Conservation (phyloP, 306 rosid species). For the Oxytropis ochrocephala region DNA sequence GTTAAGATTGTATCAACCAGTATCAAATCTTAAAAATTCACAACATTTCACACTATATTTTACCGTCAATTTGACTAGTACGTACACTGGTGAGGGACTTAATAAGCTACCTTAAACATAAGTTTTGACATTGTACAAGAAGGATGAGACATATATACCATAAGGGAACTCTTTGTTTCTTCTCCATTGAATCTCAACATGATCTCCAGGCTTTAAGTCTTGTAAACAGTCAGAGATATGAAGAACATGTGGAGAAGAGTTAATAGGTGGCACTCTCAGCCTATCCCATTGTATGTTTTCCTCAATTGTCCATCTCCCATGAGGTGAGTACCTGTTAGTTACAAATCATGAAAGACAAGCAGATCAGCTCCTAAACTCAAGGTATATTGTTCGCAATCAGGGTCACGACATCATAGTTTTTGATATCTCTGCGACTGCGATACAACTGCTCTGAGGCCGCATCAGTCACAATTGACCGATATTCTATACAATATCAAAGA, state of each 20-base stretch:
- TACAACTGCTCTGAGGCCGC: too few species aligned
- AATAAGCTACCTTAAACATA: too few species aligned
- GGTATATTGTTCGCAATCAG: too few species aligned
- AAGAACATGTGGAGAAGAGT: conserved; percentile 55
- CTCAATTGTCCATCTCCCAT: conserved; percentile 71
- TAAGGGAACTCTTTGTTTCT: conserved; percentile 76
- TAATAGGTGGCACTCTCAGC: conserved; percentile 65
- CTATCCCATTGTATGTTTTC: conserved; percentile 77
- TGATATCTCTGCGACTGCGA: too few species aligned
- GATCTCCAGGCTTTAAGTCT: conserved; percentile 74
- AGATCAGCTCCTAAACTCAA: not conserved
- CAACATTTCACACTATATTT: too few species aligned
- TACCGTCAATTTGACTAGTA: too few species aligned
- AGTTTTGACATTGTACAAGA: not conserved
- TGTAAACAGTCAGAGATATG: conserved; percentile 63
- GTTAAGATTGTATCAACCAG: too few species aligned
- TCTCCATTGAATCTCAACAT: conserved; percentile 96
- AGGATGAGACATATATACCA: conserved; percentile 48
- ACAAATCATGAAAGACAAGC: not conserved
- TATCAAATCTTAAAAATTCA: too few species aligned
- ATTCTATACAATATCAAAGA: too few species aligned
- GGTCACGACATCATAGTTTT: too few species aligned
- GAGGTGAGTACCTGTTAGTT: conserved; percentile 61
- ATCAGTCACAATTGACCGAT: too few species aligned
- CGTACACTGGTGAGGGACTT: too few species aligned